Base-by-base conservation (phyloP, 2,329 filamentous ascomycete genomes). In the Trichoderma sp. region DNA sequence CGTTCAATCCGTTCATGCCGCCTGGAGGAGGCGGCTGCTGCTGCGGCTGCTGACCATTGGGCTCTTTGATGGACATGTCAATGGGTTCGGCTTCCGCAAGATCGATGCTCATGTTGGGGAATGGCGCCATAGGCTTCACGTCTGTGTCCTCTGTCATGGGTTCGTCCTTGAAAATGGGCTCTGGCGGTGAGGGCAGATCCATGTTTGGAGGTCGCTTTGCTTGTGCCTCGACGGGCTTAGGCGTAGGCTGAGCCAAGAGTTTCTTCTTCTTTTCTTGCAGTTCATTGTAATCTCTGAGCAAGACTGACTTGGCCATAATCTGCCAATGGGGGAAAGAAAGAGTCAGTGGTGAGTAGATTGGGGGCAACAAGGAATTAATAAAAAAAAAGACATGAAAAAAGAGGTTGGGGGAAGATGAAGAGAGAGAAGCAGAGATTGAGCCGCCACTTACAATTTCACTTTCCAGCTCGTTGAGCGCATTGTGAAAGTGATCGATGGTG, bases 81-180 rank as follows among this genome's bases (percentile, higher is more conserved):
- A 75, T 72, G 7, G 35, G 53, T 9, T 73, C 60, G 6, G 77
- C 11, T 11, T 82, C 81, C 60, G 83, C 78, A 76, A 85, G 85
- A 33, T 83, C 87, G 82, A 89, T 85, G 33, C 88, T 88, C 88
- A 90, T 90, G 77, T 90, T 88, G 2, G 89, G 87, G 77, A 91
- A 87, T 0, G 89, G 87, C 18, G 89, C 89, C 68, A 89, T 84
- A 16, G 87, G 84, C 78, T 85, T 87, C 41, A 77, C 79, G 7
- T 77, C 74, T n/a, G 79, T 81, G 71, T 85, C 84, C 38, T 84
- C 80, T 64, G 82, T 83, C 69, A 81, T 79, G 16, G 81, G 79
- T 73, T 84, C 84, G 31, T 81, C 79, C 41, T 81, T 79, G 56
- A 79, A 78, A 4, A 64, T 74, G 6, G 79, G 41, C 45, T 77